Percentiles rank a stretch among this genome's conserved stretches.
Evolutionary conservation across 139 green algal genomes (phyloP).

Genomic region (Micractinium conductrix): DNA sequence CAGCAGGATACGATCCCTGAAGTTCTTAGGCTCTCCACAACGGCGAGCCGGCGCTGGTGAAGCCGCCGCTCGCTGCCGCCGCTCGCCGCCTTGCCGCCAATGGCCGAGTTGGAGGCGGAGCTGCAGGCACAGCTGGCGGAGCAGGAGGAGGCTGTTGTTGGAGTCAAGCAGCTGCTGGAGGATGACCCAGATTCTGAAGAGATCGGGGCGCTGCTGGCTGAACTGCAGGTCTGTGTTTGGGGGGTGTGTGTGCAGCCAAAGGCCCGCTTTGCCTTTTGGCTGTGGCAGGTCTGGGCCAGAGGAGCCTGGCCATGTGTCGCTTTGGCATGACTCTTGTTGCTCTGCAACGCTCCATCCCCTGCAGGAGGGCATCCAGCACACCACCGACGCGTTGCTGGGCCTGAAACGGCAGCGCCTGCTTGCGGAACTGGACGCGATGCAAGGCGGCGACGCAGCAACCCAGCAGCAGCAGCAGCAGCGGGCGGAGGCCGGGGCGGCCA

Average conservation of each 20-base stretch:
- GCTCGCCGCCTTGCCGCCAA: no score
- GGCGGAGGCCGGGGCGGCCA: neutral
- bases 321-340: no score
- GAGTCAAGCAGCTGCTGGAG: neutral
- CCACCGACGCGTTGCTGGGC: conserved; percentile 10
- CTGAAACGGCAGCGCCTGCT: conserved; percentile 28
- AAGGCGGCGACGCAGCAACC: neutral
- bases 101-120: conserved; percentile 22
- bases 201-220: neutral
- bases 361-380: neutral
- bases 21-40: no score
- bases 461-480: neutral
- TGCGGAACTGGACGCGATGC: neutral
- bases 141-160: conserved; percentile 14
- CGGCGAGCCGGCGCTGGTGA: no score
- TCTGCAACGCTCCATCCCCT: no score
- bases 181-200: neutral
- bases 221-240: no score
- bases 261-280: no score
- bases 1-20: no score
- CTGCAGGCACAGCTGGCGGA: conserved; percentile 31
- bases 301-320: no score
- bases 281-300: no score
- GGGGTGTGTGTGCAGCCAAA: no score
- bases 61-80: no score